Conservation (phyloP, 1,284 basidiomycete species). For the Trametes versicolor region DNA sequence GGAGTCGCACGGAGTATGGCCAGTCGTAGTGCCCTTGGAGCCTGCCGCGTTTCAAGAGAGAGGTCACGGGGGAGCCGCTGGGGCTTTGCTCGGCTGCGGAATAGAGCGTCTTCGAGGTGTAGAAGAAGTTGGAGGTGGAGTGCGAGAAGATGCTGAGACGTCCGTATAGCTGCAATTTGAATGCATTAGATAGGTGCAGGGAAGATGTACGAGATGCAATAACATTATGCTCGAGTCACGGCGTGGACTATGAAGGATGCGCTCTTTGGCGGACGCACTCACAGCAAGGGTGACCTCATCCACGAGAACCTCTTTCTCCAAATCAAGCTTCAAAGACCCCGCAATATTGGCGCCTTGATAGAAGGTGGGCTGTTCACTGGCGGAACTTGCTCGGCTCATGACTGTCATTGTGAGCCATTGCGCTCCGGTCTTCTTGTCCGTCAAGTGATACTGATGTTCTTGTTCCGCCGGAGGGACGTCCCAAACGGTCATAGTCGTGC, state of each 20-base stretch:
- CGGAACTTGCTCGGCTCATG: slow-evolving; percentile 49
- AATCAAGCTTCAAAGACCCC: slow-evolving; percentile 55
- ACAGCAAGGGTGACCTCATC: slow-evolving; percentile 56
- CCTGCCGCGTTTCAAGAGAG: slow-evolving; percentile 49
- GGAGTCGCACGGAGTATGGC: slow-evolving; percentile 57
- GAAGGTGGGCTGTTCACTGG: slow-evolving; percentile 50
- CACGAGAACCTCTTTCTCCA: slow-evolving; percentile 54
- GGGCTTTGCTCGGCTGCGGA: slow-evolving; percentile 20
- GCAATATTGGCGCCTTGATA: slow-evolving; percentile 54
- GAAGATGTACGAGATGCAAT: neutral
- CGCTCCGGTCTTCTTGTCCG: slow-evolving; percentile 31
- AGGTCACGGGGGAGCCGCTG: neutral
- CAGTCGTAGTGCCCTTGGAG: slow-evolving; percentile 55
- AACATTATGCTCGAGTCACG: neutral
- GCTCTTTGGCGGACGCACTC: slow-evolving; percentile 27
- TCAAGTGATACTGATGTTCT: slow-evolving; percentile 34
- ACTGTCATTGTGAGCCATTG: slow-evolving; percentile 56
- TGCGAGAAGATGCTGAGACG: slow-evolving; percentile 28
- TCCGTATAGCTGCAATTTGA: slow-evolving; percentile 40
- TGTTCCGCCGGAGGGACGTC: slow-evolving; percentile 27
- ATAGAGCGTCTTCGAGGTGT: slow-evolving; percentile 44
- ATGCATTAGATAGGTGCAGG: neutral
- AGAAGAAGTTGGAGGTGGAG: slow-evolving; percentile 47
- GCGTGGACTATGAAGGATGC: neutral
- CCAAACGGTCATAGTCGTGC: slow-evolving; percentile 21